phyloP scores from a whole-genome alignment of 2,329 filamentous ascomycete genomes.

The Paecilomyces sp. region DNA sequence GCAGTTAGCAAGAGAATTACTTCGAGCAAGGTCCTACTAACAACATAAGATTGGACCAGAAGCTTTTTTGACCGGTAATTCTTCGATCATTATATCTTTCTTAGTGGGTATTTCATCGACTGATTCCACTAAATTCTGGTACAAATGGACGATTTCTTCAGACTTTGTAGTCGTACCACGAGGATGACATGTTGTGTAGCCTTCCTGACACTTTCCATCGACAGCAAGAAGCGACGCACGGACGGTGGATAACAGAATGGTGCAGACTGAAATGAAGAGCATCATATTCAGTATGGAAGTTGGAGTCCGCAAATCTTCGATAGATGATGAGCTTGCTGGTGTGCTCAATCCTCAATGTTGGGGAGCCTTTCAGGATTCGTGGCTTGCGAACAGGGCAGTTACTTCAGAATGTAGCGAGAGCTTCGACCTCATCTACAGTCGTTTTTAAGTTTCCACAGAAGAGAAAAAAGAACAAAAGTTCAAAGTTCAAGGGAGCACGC shows the following conservation, averaged over 20 bases:
- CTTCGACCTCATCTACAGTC: too few species aligned
- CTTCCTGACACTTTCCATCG: not conserved
- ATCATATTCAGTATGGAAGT: not conserved
- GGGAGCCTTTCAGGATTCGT: too few species aligned
- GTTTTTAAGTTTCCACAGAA: too few species aligned
- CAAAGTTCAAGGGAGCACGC: too few species aligned
- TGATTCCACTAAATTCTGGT: not conserved
- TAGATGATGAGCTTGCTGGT: not conserved
- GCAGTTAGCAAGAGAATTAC: not conserved
- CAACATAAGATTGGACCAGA: not conserved
- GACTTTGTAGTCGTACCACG: not conserved
- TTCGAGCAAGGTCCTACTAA: not conserved
- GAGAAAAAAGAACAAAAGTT: too few species aligned
- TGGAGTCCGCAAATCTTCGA: not conserved
- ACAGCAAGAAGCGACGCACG: not conserved
- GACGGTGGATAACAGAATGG: not conserved
- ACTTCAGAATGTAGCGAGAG: too few species aligned
- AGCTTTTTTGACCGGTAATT: not conserved
- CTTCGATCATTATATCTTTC: not conserved
- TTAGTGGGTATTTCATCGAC: not conserved
- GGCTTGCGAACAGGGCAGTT: too few species aligned
- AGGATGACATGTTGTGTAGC: not conserved
- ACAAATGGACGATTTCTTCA: not conserved
- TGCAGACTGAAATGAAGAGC: not conserved
- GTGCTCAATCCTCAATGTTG: not conserved